These are phyloP conservation scores for Aspergillus costaricaensis DNA, from an alignment of 2,329 filamentous ascomycete species.

Conservation along the genomic window DNA sequence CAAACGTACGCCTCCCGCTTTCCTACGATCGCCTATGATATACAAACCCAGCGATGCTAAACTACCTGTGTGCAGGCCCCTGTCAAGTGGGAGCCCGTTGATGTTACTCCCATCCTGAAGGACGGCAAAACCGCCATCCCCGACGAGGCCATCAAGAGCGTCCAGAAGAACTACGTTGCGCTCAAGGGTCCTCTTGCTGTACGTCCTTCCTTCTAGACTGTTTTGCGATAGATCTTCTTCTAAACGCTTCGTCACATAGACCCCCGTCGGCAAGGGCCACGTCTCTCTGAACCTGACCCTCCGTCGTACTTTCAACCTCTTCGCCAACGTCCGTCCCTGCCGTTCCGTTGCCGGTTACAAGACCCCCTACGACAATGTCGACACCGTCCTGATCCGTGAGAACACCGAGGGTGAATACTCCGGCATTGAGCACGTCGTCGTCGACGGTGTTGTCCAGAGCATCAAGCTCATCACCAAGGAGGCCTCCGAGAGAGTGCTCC, in stretches of 20 bases:
- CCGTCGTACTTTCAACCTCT: slow-evolving; percentile 98
- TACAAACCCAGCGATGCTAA: slow-evolving; percentile 7
- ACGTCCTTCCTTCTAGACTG: slow-evolving; percentile 42
- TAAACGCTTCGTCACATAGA: slow-evolving; percentile 55
- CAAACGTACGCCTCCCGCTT: slow-evolving; percentile 63
- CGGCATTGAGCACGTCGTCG: slow-evolving; percentile 96
- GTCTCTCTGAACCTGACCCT: slow-evolving; percentile 98
- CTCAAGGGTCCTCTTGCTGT: slow-evolving; percentile 97
- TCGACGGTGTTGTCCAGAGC: slow-evolving; percentile 96
- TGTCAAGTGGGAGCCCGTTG: slow-evolving; percentile 94
- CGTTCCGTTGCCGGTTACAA: slow-evolving; percentile 96
- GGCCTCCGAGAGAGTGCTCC: slow-evolving; percentile 91
- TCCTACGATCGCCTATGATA: slow-evolving; percentile 1
- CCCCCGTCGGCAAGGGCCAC: slow-evolving; percentile 96
- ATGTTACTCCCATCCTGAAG: slow-evolving; percentile 90
- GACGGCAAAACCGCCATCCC: slow-evolving; percentile 96
- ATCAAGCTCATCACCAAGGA: slow-evolving; percentile 99
- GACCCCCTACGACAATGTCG: slow-evolving; percentile 95
- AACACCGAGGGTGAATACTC: slow-evolving; percentile 99
- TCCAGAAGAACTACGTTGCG: slow-evolving; percentile 93
- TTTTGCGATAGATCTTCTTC: slow-evolving; percentile 16
- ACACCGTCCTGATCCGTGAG: slow-evolving; percentile 97
- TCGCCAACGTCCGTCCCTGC: slow-evolving; percentile 98
- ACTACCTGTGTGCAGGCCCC: slow-evolving; percentile 64
- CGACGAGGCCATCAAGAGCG: slow-evolving; percentile 87